These are phyloP conservation scores for Spatholobus suberectus DNA, from an alignment of 306 rosid species.

Conservation along the genomic window DNA sequence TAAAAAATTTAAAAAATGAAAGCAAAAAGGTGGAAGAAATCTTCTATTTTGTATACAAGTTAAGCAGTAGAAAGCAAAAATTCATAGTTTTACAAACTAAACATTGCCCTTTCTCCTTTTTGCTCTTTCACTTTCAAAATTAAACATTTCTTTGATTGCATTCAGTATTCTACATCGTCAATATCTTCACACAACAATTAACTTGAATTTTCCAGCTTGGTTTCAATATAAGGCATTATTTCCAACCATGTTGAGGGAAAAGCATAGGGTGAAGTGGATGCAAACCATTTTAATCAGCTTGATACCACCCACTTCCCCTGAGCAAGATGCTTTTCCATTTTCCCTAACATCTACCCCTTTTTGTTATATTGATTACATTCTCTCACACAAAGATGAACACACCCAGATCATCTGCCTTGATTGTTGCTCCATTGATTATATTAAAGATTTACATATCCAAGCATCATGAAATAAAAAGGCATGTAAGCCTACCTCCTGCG, in stretches of 20 bases:
- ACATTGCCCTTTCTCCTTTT: neutral
- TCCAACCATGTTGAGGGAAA: neutral
- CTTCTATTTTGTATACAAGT: neutral
- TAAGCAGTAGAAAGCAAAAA: constrained; percentile 21
- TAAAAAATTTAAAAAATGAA: constrained; percentile 6
- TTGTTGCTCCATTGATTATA: neutral
- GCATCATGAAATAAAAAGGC: constrained; percentile 8
- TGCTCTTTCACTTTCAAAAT: neutral
- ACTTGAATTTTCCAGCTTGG: constrained; percentile 1
- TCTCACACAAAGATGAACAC: neutral
- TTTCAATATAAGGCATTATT: neutral
- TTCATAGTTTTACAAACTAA: constrained; percentile 2
- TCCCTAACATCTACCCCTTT: neutral
- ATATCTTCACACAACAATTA: neutral
- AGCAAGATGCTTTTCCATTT: constrained; percentile 28
- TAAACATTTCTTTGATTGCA: neutral
- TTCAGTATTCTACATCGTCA: neutral
- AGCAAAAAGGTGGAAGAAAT: neutral
- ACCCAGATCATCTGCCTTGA: neutral
- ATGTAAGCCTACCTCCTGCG: constrained; percentile 71
- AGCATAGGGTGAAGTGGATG: neutral
- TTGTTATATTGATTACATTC: neutral
- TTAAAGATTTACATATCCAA: constrained; percentile 8
- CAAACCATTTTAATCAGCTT: neutral
- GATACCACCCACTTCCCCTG: constrained; percentile 19